phyloP scores from a whole-genome alignment of 257 asterid species.

The Leonotis leonurus region DNA sequence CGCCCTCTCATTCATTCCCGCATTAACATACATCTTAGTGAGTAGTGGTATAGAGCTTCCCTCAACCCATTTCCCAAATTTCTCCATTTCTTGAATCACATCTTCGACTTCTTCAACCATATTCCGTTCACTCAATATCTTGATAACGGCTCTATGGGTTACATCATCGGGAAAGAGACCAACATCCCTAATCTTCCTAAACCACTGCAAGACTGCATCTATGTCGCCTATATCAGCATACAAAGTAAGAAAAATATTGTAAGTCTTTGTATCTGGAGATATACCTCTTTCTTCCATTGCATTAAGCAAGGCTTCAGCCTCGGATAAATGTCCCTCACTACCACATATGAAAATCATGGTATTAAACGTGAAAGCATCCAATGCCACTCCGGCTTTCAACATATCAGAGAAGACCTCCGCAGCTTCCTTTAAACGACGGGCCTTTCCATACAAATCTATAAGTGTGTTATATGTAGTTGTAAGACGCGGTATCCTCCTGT shows the following conservation, averaged over 20 bases:
- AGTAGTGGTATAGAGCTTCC: constrained; percentile 71
- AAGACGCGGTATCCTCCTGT: constrained; percentile 48
- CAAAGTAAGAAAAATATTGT: constrained; percentile 60
- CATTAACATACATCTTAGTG: constrained; percentile 58
- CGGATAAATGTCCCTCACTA: constrained; percentile 62
- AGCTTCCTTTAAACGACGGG: constrained; percentile 77
- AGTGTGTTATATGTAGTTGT: constrained; percentile 80
- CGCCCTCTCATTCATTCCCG: constrained; percentile 53
- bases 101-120: constrained; percentile 70
- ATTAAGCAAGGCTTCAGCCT: constrained; percentile 70
- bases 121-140: constrained; percentile 49
- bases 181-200: constrained; percentile 58
- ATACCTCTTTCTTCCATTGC: constrained; percentile 80
- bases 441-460: constrained; percentile 90
- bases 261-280: constrained; percentile 78
- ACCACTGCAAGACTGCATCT: constrained; percentile 53
- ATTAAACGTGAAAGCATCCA: constrained; percentile 73
- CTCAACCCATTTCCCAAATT: constrained; percentile 38
- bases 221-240: constrained; percentile 53
- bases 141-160: constrained; percentile 58
- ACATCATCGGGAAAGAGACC: constrained; percentile 86
- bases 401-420: constrained; percentile 68
- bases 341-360: constrained; percentile 88
- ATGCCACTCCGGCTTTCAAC: constrained; percentile 68
- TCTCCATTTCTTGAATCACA: constrained; percentile 67